A percentile compares a stretch with the other conserved stretches of the same genome.
Evolutionary conservation across 306 rosid genomes (phyloP).

Genomic region (Urtica urens): DNA sequence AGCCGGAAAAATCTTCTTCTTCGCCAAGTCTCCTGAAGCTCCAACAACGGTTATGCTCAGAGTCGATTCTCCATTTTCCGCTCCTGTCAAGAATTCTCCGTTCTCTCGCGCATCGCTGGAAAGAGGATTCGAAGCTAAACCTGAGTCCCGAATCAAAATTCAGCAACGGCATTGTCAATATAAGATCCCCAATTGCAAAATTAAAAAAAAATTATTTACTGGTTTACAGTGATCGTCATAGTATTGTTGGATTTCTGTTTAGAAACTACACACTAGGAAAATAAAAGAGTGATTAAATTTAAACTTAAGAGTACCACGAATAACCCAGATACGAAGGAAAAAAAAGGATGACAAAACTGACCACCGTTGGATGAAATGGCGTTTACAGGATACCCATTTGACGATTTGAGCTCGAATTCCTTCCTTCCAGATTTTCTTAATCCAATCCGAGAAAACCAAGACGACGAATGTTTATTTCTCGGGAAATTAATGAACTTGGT

Average conservation of each 20-base stretch:
- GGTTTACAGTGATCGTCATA: too few relatives aligned
- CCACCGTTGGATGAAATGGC: constrained; percentile 63
- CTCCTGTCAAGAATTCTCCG: constrained; percentile 24
- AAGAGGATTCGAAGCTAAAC: constrained; percentile 44
- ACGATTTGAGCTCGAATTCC: constrained; percentile 56
- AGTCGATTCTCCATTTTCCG: constrained; percentile 34
- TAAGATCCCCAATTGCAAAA: too few relatives aligned
- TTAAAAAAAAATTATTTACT: too few relatives aligned
- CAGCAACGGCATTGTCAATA: constrained; percentile 9
- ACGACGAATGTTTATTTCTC: constrained; percentile 17
- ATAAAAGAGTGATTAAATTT: too few relatives aligned
- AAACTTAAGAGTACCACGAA: too few relatives aligned
- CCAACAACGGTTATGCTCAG: constrained; percentile 87
- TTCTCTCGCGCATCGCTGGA: constrained; percentile 29
- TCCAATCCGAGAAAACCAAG: constrained; percentile 31
- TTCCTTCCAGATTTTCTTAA: constrained; percentile 22
- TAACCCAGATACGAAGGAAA: too few relatives aligned
- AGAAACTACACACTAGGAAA: too few relatives aligned
- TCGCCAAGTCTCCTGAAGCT: constrained; percentile 98
- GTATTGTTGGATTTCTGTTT: too few relatives aligned
- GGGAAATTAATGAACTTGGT: constrained; percentile 23
- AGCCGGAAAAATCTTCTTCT: constrained; percentile 92
- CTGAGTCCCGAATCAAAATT: constrained; percentile 25
- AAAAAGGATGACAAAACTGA: constrained; percentile 19
- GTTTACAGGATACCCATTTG: constrained; percentile 64